These are phyloP conservation scores for Nelumbo lutea DNA, from an alignment of 164 flowering plant species.

Conservation along the genomic window DNA sequence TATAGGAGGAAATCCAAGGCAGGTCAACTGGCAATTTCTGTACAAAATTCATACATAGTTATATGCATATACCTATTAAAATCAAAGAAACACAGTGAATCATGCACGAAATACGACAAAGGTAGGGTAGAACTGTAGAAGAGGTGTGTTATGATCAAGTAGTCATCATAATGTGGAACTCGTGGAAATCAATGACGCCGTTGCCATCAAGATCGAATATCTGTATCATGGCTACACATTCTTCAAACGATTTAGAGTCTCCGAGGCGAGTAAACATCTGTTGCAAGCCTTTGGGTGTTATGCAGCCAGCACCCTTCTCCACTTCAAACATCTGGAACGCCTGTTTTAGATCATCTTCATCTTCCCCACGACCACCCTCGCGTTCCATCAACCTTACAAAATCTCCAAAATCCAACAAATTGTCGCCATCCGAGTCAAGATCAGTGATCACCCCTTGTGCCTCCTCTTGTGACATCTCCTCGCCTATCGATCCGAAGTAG, in stretches of 20 bases:
- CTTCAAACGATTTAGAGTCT: constrained; percentile 44
- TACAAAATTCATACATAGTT: no score
- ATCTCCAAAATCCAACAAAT: constrained; percentile 50
- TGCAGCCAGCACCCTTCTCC: constrained; percentile 68
- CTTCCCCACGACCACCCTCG: constrained; percentile 25
- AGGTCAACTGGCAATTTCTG: no score
- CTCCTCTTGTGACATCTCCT: constrained; percentile 51
- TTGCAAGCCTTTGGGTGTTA: constrained; percentile 70
- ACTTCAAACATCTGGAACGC: constrained; percentile 79
- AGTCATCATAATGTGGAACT: constrained; percentile 68
- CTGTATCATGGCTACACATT: constrained; percentile 66
- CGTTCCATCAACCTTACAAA: constrained; percentile 43
- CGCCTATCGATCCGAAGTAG: constrained; percentile 57
- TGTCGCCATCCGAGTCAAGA: constrained; percentile 53
- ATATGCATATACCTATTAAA: no score
- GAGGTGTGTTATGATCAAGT: no score
- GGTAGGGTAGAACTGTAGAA: no score
- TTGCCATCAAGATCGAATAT: constrained; percentile 63
- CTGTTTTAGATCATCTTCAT: constrained; percentile 34
- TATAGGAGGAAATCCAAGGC: no score
- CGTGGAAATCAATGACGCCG: constrained; percentile 69
- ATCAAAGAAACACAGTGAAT: no score
- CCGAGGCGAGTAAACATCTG: constrained; percentile 54
- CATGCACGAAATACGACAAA: no score
- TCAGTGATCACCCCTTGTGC: constrained; percentile 43